These are phyloP conservation scores for Pythium folliculosum DNA, from an alignment of 352 stramenopile species.

Conservation along the genomic window DNA sequence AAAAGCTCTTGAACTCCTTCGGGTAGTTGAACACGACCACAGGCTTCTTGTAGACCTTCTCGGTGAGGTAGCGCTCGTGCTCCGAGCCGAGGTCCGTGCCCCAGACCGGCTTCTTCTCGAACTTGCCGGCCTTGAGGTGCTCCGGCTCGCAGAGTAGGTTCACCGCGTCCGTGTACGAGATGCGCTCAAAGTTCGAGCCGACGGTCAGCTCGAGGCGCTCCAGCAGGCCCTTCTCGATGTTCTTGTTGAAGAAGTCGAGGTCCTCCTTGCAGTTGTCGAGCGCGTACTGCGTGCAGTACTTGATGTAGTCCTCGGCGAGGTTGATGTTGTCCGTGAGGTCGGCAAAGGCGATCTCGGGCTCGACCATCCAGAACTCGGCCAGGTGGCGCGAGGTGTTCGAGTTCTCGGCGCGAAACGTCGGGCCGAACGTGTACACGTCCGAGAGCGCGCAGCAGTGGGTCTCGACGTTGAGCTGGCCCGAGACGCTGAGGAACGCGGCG, in stretches of 20 bases:
- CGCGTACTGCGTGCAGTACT: conserved; percentile 93
- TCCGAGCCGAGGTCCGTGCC: conserved; percentile 97
- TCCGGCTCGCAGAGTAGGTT: conserved; percentile 85
- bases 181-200: conserved; percentile 60
- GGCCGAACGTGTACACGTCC: conserved; percentile 98
- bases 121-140: conserved; percentile 86
- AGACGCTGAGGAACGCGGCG: conserved; percentile 92
- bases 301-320: conserved; percentile 96
- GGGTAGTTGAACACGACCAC: conserved; percentile 99
- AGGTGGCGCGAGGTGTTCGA: conserved; percentile 97
- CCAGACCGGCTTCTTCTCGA: conserved; percentile 90
- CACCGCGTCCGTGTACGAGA: conserved; percentile 96
- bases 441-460: conserved; percentile 90
- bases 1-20: conserved; percentile 99
- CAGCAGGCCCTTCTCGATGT: conserved; percentile 88
- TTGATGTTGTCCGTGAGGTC: conserved; percentile 93
- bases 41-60: conserved; percentile 85
- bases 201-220: conserved; percentile 57
- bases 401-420: conserved; percentile 99
- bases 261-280: conserved; percentile 92
- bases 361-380: conserved; percentile 99
- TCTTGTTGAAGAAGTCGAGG: conserved; percentile 94
- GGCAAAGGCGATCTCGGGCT: conserved; percentile 92
- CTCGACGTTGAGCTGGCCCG: conserved; percentile 97
- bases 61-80: conserved; percentile 96